Evolutionary conservation across 1,139 yeast species (phyloP), one percentile per base, ranked within the genome.

Genomic region (Geotrichum aggregatum): DNA sequence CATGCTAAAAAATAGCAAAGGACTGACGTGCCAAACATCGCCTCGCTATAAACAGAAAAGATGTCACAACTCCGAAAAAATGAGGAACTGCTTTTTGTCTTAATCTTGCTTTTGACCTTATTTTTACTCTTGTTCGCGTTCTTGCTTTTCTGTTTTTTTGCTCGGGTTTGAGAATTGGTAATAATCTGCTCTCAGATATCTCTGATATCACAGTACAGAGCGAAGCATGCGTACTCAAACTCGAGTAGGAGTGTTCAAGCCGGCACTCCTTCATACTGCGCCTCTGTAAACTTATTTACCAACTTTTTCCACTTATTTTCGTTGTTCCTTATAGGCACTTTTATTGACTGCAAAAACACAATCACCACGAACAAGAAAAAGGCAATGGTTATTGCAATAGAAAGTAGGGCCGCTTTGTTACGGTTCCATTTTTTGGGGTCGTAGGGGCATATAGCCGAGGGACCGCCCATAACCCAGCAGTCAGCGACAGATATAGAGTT

Each of bases 401-500:
- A 78, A 36, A 89, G 71, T 75, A 84, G 76, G 28, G 77, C 74
- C 0, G 80, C 80, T 57, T 87, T 83, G 52, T 79, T 79, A 48
- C 80, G 73, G 39, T 73, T 73, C 21, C 81, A 74, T 0, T 77
- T 76, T 50, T 70, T 72, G 7, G 56, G 54, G 54, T 79, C 80
- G 64, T 89, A 91, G 0, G 96, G 96, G 66, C 98, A 91, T 33
- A 71, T 68, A 0, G 94, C 84, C 56, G 79, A 76, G 0, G 91
- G 82, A 0, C 96, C 96, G 1, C 95, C 97, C 1, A 81, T 70
- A 1, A 89, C 91, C 89, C 94, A 91, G 65, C 98, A 91, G 52
- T 81, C 77, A 16, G 77, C 69, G 4, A 82, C 81, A 0, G 88
- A 78, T 16, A 92, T 75, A 30, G 92, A 88, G 65, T 92, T 92